phyloP scores from a whole-genome alignment of 805 yeast genomes.

The Pichia thaimueangensis region DNA sequence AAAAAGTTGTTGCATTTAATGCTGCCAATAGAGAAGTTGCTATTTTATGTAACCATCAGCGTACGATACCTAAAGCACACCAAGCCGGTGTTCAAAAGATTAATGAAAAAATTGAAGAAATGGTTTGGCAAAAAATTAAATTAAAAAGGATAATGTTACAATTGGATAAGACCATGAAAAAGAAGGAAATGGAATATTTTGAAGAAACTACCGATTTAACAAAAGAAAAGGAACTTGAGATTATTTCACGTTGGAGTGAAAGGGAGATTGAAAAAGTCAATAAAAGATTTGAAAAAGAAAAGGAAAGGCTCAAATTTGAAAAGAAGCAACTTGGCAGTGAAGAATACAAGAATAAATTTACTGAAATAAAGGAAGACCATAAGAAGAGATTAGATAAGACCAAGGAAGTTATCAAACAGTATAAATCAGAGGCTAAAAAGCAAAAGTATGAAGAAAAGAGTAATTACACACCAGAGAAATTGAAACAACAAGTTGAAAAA shows the following conservation, averaged over 20 bases:
- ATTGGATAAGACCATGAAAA: constrained; percentile 47
- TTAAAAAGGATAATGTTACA: constrained; percentile 62
- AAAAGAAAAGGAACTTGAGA: constrained; percentile 53
- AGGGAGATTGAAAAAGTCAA: constrained; percentile 59
- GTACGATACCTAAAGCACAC: constrained; percentile 82
- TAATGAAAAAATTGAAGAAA: constrained; percentile 67
- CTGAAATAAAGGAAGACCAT: constrained; percentile 48
- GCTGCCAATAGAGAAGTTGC: constrained; percentile 97
- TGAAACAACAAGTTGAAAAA: constrained; percentile 63
- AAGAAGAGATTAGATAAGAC: constrained; percentile 49
- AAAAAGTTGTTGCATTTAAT: constrained; percentile 79
- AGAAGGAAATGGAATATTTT: constrained; percentile 52
- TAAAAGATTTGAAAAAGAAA: constrained; percentile 67
- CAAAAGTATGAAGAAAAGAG: constrained; percentile 53
- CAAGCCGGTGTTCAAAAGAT: constrained; percentile 76
- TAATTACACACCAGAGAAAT: constrained; percentile 56
- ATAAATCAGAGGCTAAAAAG: constrained; percentile 49
- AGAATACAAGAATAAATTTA: constrained; percentile 45
- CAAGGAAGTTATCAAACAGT: constrained; percentile 45
- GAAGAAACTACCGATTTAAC: constrained; percentile 61
- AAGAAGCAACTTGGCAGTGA: constrained; percentile 47
- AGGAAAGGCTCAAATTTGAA: constrained; percentile 62
- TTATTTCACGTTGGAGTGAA: constrained; percentile 54
- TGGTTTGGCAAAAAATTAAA: constrained; percentile 78
- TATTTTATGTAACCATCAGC: constrained; percentile 93